Conservation (phyloP, 1,139 yeast genomes). For the Meyerozyma smithsonii region DNA sequence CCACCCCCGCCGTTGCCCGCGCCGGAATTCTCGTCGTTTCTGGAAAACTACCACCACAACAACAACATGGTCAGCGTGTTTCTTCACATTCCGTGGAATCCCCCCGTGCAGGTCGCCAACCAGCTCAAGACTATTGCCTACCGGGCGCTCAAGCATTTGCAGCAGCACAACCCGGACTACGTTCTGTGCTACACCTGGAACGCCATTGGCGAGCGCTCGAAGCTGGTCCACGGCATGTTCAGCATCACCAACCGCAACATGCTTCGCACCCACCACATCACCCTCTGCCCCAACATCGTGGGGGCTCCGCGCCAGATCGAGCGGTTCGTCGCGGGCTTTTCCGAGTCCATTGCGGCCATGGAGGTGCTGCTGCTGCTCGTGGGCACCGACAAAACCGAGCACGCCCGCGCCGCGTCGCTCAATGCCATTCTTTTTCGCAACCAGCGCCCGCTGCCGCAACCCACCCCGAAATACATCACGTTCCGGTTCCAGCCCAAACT, state of each 20-base stretch:
- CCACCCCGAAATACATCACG: slow-evolving; percentile 5
- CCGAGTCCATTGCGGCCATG: slow-evolving; percentile 7
- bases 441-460: slow-evolving; percentile 1
- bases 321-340: slow-evolving; percentile 9
- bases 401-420: slow-evolving; percentile 5
- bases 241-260: slow-evolving; percentile 6
- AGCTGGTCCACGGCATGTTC: slow-evolving; percentile 6
- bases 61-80: slow-evolving; percentile 9
- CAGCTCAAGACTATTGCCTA: slow-evolving; percentile 4
- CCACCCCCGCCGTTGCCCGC: slow-evolving; percentile 1
- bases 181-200: slow-evolving; percentile 9
- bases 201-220: slow-evolving; percentile 6
- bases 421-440: slow-evolving; percentile 6
- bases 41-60: slow-evolving; percentile 11
- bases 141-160: slow-evolving; percentile 2
- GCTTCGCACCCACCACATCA: slow-evolving; percentile 13
- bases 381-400: slow-evolving; percentile 7
- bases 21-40: slow-evolving; percentile 7
- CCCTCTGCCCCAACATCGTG: slow-evolving; percentile 13
- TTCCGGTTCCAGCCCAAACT: slow-evolving; percentile 8
- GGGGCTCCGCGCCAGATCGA: slow-evolving; percentile 10
- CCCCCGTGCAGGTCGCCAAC: slow-evolving; percentile 7
- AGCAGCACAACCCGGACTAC: neutral
- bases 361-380: slow-evolving; percentile 5
- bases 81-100: slow-evolving; percentile 18